Conservation (phyloP, 768 basidiomycete genomes). For the Suillus hirtellus region DNA sequence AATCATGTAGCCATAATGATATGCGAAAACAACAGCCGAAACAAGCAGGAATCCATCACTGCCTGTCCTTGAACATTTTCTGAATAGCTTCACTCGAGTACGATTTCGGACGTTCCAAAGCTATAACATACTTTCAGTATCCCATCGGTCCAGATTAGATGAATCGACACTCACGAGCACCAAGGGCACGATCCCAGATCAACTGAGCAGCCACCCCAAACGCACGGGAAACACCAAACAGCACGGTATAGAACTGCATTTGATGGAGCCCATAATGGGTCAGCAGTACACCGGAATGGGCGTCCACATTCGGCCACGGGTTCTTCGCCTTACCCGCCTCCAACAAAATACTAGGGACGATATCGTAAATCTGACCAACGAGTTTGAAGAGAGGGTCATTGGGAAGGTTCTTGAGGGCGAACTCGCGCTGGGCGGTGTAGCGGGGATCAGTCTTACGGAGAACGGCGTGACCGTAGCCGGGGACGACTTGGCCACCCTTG, state of each 20-base stretch:
- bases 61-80: slow-evolving; percentile 64
- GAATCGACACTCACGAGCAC: slow-evolving; percentile 66
- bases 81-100: slow-evolving; percentile 81
- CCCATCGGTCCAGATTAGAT: background rate
- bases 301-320: slow-evolving; percentile 97
- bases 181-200: slow-evolving; percentile 92
- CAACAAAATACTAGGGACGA: slow-evolving; percentile 89
- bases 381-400: slow-evolving; percentile 92
- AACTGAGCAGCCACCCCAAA: slow-evolving; percentile 88
- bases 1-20: slow-evolving; percentile 5
- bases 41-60: slow-evolving; percentile 10
- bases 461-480: slow-evolving; percentile 88
- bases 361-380: slow-evolving; percentile 83
- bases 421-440: slow-evolving; percentile 88
- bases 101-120: slow-evolving; percentile 90
- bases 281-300: slow-evolving; percentile 89
- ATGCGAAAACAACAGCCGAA: background rate
- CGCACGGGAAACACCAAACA: slow-evolving; percentile 95
- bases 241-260: slow-evolving; percentile 96
- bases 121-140: slow-evolving; percentile 33
- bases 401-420: slow-evolving; percentile 82
- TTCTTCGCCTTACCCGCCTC: slow-evolving; percentile 94
- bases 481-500: slow-evolving; percentile 91
- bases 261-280: slow-evolving; percentile 84
- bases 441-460: slow-evolving; percentile 91